Evolutionary conservation across 2,329 filamentous ascomycete genomes (phyloP), one percentile per base, ranked within the genome.

Genomic region (Diplodia corticola): DNA sequence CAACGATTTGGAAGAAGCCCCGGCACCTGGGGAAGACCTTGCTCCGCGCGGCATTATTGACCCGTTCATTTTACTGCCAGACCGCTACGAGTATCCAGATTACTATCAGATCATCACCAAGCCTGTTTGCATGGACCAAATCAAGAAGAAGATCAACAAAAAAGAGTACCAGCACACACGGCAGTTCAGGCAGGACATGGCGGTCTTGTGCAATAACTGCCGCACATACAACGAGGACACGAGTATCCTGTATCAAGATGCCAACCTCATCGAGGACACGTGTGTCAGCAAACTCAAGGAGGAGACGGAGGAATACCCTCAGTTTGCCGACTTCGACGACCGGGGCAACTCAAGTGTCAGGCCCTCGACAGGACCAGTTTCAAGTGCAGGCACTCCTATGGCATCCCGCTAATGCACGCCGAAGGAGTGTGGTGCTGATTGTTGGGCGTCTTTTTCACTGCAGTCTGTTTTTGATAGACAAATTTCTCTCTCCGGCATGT

Each of bases 161-260:
- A 92, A 96, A 74, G 92, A 97, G 75, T 99, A 99, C 78, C 88
- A 87, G 71, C 90, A 86, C 73, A 80, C 97, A 68, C 88, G 86
- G 74, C 91, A 93, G 71, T 88, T 99, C 84, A 86, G 88, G 65
- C 88, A 86, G 70, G 96, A 99, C 74, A 89, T 99, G 69, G 87
- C 88, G 60, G 81, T 94, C 69, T 86, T 99, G 79, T 95, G 93
- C 77, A 88, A 86, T 75, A 99, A 99, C 78, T 97, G 94, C 70
- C 88, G 92, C 77, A 95, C 91, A 2, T 99, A 96, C 83, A 99
- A 99, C 74, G 96, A 99, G 79, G 95, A 98, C 75, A 91, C 90
- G 67, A 97, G 93, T 78, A 83, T 96, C 72, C 85, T 99, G 64
- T 98, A 93, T 80, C 86, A 91, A 73, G 95, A 99, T 82, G 94